phyloP scores from a whole-genome alignment of 805 yeast genomes.

The Myxozyma neglecta region DNA sequence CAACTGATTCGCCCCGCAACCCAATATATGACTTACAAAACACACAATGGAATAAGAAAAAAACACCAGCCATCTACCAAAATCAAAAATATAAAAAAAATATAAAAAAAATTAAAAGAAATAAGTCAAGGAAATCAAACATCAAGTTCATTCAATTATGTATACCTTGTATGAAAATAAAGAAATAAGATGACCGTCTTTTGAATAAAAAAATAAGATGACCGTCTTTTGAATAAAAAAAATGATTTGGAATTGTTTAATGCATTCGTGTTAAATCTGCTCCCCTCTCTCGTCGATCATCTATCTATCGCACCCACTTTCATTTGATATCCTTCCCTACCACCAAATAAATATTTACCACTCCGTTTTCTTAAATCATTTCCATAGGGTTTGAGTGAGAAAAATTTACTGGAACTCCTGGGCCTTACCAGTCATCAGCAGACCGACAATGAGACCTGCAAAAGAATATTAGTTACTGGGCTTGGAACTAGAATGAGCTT shows the following conservation, averaged over 20 bases:
- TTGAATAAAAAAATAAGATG: neutral
- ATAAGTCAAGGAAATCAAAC: constrained; percentile 8
- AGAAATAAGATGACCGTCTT: neutral
- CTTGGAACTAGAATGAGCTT: neutral
- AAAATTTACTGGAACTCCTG: constrained; percentile 56
- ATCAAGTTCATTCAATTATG: constrained; percentile 10
- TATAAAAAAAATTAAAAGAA: constrained; percentile 6
- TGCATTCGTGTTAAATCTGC: constrained; percentile 6
- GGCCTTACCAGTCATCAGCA: constrained; percentile 95
- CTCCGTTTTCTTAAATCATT: neutral
- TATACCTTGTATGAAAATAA: constrained; percentile 8
- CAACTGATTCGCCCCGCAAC: constrained; percentile 30
- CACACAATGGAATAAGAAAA: constrained; percentile 21
- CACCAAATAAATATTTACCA: constrained; percentile 3
- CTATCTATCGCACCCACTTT: constrained; percentile 6
- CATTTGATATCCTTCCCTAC: constrained; percentile 1
- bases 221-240: neutral
- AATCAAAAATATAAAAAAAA: constrained; percentile 1
- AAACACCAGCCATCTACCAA: constrained; percentile 25
- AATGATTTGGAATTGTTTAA: constrained; percentile 6
- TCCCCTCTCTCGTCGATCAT: neutral
- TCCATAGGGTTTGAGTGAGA: neutral
- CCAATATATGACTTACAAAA: constrained; percentile 31
- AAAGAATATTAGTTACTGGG: neutral
- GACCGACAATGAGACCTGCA: constrained; percentile 77